Percentiles rank a stretch among this genome's conserved stretches.
Evolutionary conservation across 495 filamentous ascomycete genomes (phyloP).

Genomic region (Xylaria longipes): DNA sequence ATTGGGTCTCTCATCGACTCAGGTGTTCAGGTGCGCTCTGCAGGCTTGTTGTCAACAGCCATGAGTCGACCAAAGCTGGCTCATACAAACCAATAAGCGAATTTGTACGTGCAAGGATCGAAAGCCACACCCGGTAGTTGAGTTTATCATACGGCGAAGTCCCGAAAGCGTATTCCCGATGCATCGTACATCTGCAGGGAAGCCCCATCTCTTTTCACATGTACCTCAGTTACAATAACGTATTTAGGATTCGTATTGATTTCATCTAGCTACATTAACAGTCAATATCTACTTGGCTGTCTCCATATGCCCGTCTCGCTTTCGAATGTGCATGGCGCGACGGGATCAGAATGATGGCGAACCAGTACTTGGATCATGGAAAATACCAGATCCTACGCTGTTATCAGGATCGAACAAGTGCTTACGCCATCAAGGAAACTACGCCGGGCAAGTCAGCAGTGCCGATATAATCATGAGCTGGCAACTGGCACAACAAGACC

Average conservation of each 20-base stretch:
- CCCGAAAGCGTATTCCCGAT: conserved; percentile 20
- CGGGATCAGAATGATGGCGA: background rate
- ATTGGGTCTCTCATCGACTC: background rate
- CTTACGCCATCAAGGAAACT: conserved; percentile 4
- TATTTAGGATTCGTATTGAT: background rate
- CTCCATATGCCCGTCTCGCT: background rate
- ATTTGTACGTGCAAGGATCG: background rate
- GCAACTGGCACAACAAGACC: background rate
- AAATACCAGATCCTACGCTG: background rate
- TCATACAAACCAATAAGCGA: background rate
- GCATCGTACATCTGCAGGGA: background rate
- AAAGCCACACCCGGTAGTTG: conserved; percentile 19
- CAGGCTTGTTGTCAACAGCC: background rate
- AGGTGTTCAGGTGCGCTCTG: background rate
- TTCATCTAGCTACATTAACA: background rate
- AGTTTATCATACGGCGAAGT: background rate
- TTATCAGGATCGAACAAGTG: background rate
- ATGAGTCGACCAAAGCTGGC: background rate
- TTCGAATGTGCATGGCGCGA: background rate
- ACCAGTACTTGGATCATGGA: background rate
- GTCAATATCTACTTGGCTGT: too few relatives aligned
- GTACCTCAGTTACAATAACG: background rate
- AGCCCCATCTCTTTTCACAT: background rate
- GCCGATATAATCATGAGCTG: background rate
- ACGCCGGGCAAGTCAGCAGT: conserved; percentile 1